Base-by-base conservation (phyloP, 2,329 filamentous ascomycete species). In the Alternaria novae-zelandiae region DNA sequence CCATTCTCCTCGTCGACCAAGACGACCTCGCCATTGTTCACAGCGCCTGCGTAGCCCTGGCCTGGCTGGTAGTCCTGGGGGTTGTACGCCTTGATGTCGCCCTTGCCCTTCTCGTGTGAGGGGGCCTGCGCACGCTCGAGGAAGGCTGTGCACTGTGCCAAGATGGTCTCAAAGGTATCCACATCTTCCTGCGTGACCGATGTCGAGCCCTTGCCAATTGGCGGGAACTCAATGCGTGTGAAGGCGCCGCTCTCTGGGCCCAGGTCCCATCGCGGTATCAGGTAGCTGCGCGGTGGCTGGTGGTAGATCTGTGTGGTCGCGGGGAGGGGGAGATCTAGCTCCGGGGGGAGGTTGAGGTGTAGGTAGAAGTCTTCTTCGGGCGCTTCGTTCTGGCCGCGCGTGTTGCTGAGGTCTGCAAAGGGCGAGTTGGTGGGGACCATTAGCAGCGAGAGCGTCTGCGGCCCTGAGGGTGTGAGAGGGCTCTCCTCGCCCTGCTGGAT, bases 271-370 rank as follows among this genome's bases (percentile, higher is more conserved):
- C 95, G 90, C 15, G 96, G 96, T 66, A 99, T 97, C 50, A 98
- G 85, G 77, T 98, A 98, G 83, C 93, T 97, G 67, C 86, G 89
- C 0, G 95, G 95, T 7, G 94, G 94, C 82, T 98, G 93, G 80
- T 97, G 94, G 82, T 97, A 98, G 78, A 99, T 96, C 79, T 98
- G 95, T 0, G 96, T 98, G 0, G 94, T 98, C 17, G 95, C 95
- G 12, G 96, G 96, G 13, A 98, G 86, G 6, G 96, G 93, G 6
- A 98, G 88, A 74, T 98, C 95, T 72, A 99, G 89, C 84, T 97
- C 95, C 20, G 95, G 95, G 13, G 95, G 94, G 10, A 98, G 89
- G 74, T 97, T 94, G 23, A 99, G 88, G 80, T 98, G 95, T 6
- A 99, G 89, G 79, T 98, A 98, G 83, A 97, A 98, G 84, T 98